Base-by-base conservation (phyloP, 2,329 filamentous ascomycete genomes). In the Paracoccidioides lutzii region DNA sequence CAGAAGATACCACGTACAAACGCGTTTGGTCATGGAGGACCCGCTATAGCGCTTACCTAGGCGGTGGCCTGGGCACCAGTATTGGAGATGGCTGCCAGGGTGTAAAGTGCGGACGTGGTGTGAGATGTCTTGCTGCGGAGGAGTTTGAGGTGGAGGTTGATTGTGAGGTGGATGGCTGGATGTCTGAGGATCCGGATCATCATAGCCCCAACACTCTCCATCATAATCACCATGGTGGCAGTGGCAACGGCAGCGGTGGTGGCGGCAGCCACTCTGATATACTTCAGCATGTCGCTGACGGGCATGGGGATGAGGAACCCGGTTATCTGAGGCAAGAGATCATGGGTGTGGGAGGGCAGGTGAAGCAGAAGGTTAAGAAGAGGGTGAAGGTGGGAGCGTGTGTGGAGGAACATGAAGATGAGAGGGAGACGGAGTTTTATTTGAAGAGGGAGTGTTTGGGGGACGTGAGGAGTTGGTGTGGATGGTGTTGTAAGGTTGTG, bases 321-420 rank as follows among this genome's bases (percentile, higher is more conserved):
- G 90, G 90, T 3, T 96, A 95, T 66, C 79, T 83, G 56, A 79
- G 87, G 44, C 90, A 95, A 66, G 90, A 96, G 71, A 87, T 96
- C 58, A 88, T 95, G 65, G 90, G 90, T 2, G 87, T 96, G 46
- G 90, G 90, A 9, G 90, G 90, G 0, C 80, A 86, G 12, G 82
- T 96, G 54, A 95, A 95, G 76, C 87, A 85, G 59, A 95, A 91
- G 72, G 78, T 87, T n/a, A 88, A 93, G 64, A 84, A 85, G 64
- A 84, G 88, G 73, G 82, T 94, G 5, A 80, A 79, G 58, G 83
- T 96, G 0, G 91, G 90, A 0, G 87, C 85, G 4, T 88, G 85
- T 59, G 91, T 96, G 10, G 85, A 86, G 59, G 88, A 95, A 67
- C 90, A 84, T 73, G 86, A 88, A 60, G 88, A 91, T 65, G 88